Evolutionary conservation across 805 yeast genomes (phyloP), one percentile per base, ranked within the genome.

Genomic region (Isabelozyma gotoi): DNA sequence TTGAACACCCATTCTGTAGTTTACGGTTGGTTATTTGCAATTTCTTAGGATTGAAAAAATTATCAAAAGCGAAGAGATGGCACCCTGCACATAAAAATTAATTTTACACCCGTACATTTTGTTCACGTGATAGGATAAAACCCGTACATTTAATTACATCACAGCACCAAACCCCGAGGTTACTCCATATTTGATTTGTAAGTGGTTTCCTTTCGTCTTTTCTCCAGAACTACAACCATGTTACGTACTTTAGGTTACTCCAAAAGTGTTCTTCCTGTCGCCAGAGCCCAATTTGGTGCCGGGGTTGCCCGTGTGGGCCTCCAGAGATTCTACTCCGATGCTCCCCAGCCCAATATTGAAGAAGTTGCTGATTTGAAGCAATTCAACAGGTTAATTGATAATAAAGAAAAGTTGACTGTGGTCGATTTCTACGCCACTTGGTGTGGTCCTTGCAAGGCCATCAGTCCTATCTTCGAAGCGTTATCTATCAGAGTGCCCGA

Each of bases 361-460:
- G 74, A 68, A 44, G 41, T 68, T 29, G 39, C 49, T 7, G 59
- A 56, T 42, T 47, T 63, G 47, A 41, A 48, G 14, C 60, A 65
- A 32, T 65, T 67, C 53, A 50, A 43, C 33, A 39, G 50, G 18
- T 54, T 62, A 32, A 49, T 65, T 29, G 49, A 45, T 31, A 52
- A 47, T 24, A 36, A 34, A 32, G 60, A 62, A n/a, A 59, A 64
- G 38, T 55, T 67, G 7, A 47, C 68, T 1, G 62, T 70, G 7
- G 59, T 70, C 33, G 74, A 70, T 46, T 70, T 69, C 49, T 67
- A 67, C 51, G 74, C 76, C 46, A 65, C 68, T 7, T 70, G 76
- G 76, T 70, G 76, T 53, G 74, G 74, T 2, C 76, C 76, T 6
- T 70, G 76, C 43, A 70, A 70, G 47, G 70, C 72, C 5, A 55